Percentiles rank a stretch among this genome's conserved stretches.
Conservation (phyloP, 2,329 filamentous ascomycete species). For the Colletotrichum melonis region DNA sequence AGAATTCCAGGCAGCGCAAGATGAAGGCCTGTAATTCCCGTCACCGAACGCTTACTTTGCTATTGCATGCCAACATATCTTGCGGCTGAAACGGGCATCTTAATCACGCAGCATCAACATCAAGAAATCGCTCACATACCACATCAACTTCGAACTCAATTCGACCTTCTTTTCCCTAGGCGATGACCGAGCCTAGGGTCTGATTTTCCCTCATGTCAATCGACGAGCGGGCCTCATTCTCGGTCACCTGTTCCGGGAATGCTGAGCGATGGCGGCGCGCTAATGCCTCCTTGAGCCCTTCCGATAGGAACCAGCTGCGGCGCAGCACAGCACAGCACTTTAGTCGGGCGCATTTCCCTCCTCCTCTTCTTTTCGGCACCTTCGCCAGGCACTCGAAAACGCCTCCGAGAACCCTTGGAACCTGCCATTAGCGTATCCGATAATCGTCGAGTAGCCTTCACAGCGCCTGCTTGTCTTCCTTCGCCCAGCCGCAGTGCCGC, state of each 20-base stretch:
- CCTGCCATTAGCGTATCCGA: not conserved
- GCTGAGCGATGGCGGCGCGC: not conserved
- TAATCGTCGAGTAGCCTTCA: not conserved
- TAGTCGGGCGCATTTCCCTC: constrained; percentile 6
- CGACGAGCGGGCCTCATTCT: constrained; percentile 1
- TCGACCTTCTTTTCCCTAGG: not conserved
- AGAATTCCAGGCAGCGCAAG: not conserved
- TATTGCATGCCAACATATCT: not conserved
- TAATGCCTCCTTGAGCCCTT: not conserved
- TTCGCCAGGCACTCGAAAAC: not conserved
- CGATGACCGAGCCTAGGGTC: not conserved
- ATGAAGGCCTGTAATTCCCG: not conserved
- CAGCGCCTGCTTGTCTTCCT: not conserved
- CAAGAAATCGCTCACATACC: not conserved
- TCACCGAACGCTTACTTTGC: not conserved
- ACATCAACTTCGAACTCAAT: not conserved
- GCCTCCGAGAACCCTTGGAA: not conserved
- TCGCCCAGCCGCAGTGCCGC: not conserved
- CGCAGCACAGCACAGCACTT: constrained; percentile 4
- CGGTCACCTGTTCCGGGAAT: constrained; percentile 11
- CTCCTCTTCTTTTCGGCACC: not conserved
- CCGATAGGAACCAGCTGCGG: not conserved
- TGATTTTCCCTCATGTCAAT: not conserved
- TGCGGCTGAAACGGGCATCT: not conserved
- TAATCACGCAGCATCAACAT: not conserved